Percentiles rank a stretch among this genome's conserved stretches.
Evolutionary conservation across 257 asterid species (phyloP).

Genomic region (Solanum rostratum): DNA sequence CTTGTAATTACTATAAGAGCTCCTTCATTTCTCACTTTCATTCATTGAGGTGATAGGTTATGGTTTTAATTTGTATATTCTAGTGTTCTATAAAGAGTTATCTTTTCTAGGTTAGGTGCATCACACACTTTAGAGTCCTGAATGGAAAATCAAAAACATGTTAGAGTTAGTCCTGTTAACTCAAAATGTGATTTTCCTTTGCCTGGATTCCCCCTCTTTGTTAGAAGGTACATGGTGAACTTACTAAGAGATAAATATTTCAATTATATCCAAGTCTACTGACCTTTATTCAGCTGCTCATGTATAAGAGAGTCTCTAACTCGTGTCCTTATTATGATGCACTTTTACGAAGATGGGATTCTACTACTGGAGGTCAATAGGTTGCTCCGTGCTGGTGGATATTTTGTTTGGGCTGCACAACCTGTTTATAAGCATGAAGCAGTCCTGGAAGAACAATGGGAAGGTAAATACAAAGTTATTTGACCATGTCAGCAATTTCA

Average conservation of each 20-base stretch:
- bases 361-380: constrained; percentile 90
- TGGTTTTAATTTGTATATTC: neutral
- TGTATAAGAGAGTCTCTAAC: neutral
- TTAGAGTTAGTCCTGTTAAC: neutral
- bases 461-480: constrained; percentile 35
- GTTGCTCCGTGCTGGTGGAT: constrained; percentile 94
- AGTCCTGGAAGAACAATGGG: constrained; percentile 79
- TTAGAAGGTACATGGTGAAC: neutral
- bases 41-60: neutral
- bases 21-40: neutral
- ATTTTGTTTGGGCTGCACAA: constrained; percentile 96
- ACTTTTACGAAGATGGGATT: constrained; percentile 57
- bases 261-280: neutral
- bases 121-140: neutral
- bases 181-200: neutral
- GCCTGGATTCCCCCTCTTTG: neutral
- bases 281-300: neutral
- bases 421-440: constrained; percentile 93
- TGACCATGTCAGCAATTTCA: neutral
- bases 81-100: neutral
- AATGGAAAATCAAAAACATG: neutral
- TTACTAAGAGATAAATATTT: neutral
- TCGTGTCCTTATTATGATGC: neutral
- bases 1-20: neutral
- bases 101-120: neutral